A percentile compares a stretch with the other conserved stretches of the same genome.
These are phyloP conservation scores for Rozella allomycis DNA, from an alignment of 371 early-diverging fungal genomes.

Conservation along the genomic window DNA sequence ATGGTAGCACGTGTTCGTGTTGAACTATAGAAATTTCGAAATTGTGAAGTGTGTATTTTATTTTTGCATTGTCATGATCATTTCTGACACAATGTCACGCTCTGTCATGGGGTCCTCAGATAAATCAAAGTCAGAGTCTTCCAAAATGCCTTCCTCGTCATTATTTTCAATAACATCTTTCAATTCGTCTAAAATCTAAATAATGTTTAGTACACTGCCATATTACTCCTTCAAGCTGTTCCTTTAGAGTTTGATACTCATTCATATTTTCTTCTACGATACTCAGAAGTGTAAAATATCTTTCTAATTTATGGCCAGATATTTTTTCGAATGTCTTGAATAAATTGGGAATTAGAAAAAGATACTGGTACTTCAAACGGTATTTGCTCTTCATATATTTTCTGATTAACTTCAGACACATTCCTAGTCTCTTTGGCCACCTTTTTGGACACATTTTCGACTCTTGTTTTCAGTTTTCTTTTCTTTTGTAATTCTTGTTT, in stretches of 20 bases:
- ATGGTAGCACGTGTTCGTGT: too few relatives aligned
- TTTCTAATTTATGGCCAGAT: conserved; percentile 12
- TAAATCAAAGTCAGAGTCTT: background rate
- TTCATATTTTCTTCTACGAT: conserved; percentile 13
- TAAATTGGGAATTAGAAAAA: background rate
- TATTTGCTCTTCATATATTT: conserved; percentile 11
- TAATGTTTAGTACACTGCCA: conserved; percentile 7
- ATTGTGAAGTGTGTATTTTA: too few relatives aligned
- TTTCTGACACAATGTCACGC: too few relatives aligned
- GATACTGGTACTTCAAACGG: conserved; percentile 16
- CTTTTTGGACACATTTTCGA: too few relatives aligned
- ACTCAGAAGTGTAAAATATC: conserved; percentile 11
- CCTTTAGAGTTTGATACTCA: conserved; percentile 9
- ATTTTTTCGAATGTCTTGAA: conserved; percentile 10
- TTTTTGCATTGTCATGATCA: too few relatives aligned
- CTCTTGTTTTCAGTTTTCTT: conserved; percentile 7
- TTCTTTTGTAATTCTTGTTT: conserved; percentile 6
- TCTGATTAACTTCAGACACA: conserved; percentile 5
- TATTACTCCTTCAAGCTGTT: conserved; percentile 9
- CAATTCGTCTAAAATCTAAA: conserved; percentile 3
- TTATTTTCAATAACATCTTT: conserved; percentile 2
- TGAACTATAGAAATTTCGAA: too few relatives aligned
- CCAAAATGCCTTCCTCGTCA: conserved; percentile 2
- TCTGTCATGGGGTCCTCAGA: background rate
- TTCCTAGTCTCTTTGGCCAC: too few relatives aligned